A percentile compares a stretch with the other conserved stretches of the same genome.
Evolutionary conservation across 805 yeast genomes (phyloP).

Genomic region (Lachancea sp.): DNA sequence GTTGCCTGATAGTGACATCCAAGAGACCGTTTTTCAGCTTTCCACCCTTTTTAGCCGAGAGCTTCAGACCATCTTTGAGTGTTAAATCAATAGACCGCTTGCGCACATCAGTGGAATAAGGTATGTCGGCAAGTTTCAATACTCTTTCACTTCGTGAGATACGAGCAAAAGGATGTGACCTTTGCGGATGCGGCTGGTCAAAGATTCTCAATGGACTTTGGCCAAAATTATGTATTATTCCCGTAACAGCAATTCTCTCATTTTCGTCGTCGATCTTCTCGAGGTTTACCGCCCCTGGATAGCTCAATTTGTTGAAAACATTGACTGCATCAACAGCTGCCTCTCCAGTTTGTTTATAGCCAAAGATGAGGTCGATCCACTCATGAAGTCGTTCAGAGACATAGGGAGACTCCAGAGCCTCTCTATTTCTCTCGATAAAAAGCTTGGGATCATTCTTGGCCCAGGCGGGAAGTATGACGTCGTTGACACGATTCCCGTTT

Average conservation of each 20-base stretch:
- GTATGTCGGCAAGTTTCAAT: neutral
- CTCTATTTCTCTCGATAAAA: constrained; percentile 68
- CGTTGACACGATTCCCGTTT: constrained; percentile 45
- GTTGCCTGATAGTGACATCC: neutral
- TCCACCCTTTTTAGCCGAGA: neutral
- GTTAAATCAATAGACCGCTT: no score
- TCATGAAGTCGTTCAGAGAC: constrained; percentile 69
- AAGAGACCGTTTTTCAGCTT: neutral
- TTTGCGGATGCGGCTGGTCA: constrained; percentile 56
- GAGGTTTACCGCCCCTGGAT: constrained; percentile 75
- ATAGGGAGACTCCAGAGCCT: constrained; percentile 76
- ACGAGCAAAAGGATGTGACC: neutral
- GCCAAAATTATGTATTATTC: constrained; percentile 86
- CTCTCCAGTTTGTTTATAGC: constrained; percentile 68
- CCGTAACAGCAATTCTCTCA: constrained; percentile 70
- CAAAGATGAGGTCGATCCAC: constrained; percentile 86
- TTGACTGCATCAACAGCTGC: constrained; percentile 62
- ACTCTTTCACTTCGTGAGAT: neutral
- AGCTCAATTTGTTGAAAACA: constrained; percentile 79
- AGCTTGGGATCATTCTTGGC: constrained; percentile 69
- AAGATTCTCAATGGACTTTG: constrained; percentile 80
- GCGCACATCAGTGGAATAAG: no score
- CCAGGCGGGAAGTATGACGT: constrained; percentile 79
- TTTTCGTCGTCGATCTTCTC: constrained; percentile 66
- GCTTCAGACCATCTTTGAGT: no score